Percentiles rank a stretch among this genome's conserved stretches.
Conservation (phyloP, 1,139 yeast genomes). For the Hanseniaspora uvarum region DNA sequence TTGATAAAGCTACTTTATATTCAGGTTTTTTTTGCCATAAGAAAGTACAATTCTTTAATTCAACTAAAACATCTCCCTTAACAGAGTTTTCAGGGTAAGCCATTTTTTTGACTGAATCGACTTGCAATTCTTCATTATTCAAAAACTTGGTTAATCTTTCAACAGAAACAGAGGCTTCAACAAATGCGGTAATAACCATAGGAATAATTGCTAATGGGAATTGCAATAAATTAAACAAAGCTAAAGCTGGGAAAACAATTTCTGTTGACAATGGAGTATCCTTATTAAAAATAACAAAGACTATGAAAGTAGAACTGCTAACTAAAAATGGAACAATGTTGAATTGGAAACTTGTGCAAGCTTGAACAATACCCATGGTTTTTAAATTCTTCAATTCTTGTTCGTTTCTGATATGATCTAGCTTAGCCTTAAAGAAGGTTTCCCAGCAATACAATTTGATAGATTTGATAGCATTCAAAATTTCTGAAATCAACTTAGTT, state of each 20-base stretch:
- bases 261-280: constrained; percentile 73
- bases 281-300: constrained; percentile 54
- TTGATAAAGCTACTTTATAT: constrained; percentile 65
- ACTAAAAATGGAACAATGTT: constrained; percentile 84
- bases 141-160: constrained; percentile 66
- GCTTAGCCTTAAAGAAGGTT: constrained; percentile 61
- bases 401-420: constrained; percentile 75
- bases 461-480: constrained; percentile 81
- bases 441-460: constrained; percentile 95
- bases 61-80: constrained; percentile 61
- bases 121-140: constrained; percentile 68
- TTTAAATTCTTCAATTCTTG: constrained; percentile 72
- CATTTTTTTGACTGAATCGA: constrained; percentile 56
- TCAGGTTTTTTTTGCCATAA: constrained; percentile 77
- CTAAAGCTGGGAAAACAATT: constrained; percentile 86
- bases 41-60: constrained; percentile 59
- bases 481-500: constrained; percentile 70
- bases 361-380: constrained; percentile 66
- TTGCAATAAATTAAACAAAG: constrained; percentile 70
- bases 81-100: constrained; percentile 38
- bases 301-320: constrained; percentile 81
- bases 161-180: constrained; percentile 86
- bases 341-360: constrained; percentile 69
- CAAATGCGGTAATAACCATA: constrained; percentile 71
- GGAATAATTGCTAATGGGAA: constrained; percentile 95